Evolutionary conservation across 1,284 basidiomycete species (phyloP).

Genomic region (Apiotrichum sp.): DNA sequence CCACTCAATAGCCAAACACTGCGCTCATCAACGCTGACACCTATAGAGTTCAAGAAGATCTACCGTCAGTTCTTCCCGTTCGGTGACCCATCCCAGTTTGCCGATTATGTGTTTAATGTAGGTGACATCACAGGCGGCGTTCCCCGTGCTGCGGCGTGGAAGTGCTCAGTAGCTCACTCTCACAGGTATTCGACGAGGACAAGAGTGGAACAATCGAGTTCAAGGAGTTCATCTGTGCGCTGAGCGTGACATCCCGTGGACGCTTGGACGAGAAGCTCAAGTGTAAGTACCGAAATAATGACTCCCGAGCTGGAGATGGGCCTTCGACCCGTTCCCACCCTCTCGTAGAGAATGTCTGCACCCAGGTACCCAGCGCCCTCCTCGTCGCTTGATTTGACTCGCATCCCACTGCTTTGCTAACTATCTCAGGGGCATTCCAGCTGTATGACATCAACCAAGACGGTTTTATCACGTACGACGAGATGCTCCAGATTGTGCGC

Average conservation of each 20-base stretch:
- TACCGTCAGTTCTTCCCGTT: constrained; percentile 99
- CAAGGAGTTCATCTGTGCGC: constrained; percentile 97
- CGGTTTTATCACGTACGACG: constrained; percentile 92
- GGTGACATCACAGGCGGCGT: constrained; percentile 3
- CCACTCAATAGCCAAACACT: too few relatives aligned
- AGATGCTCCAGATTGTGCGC: constrained; percentile 95
- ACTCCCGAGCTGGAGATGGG: too few relatives aligned
- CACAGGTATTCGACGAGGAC: constrained; percentile 80
- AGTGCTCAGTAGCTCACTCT: neutral
- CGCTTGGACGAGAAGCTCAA: constrained; percentile 96
- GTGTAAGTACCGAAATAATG: constrained; percentile 56
- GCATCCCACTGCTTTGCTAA: neutral
- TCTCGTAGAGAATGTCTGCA: too few relatives aligned
- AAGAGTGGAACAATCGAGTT: constrained; percentile 95
- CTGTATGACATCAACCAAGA: constrained; percentile 98
- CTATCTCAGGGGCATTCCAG: constrained; percentile 87
- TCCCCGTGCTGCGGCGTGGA: too few relatives aligned
- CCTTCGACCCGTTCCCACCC: too few relatives aligned
- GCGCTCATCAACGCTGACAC: too few relatives aligned
- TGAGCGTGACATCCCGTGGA: constrained; percentile 89
- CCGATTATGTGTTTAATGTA: constrained; percentile 93
- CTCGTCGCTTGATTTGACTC: too few relatives aligned
- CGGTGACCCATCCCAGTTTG: constrained; percentile 93
- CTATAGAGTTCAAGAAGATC: constrained; percentile 83
- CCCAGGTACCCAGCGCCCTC: too few relatives aligned